Base-by-base conservation (phyloP, 2,329 filamentous ascomycete species). In the Calonectria hawksworthii region DNA sequence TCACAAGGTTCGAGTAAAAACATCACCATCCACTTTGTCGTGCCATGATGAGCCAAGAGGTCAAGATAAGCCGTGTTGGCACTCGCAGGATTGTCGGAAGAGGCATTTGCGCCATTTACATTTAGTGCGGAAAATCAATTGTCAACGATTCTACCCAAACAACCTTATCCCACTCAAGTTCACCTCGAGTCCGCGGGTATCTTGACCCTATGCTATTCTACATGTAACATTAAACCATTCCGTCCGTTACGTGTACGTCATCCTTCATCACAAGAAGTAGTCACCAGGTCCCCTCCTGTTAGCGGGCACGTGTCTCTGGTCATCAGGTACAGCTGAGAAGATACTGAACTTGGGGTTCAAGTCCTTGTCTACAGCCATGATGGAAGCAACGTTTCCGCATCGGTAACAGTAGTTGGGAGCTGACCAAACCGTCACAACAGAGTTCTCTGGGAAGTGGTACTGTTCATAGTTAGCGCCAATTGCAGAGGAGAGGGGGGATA, bases 361-460 rank as follows among this genome's bases (percentile, higher is more conserved):
- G 81, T 97, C 94, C 81, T 94, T 94, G 78, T 94, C 93, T 34
- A 98, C 93, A 68, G 96, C 96, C 93, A 98, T 98, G 83, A 98
- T 98, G 83, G 96, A 98, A 10, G 97, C 97, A 83, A 99, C 92
- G 82, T 99, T 99, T 47, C 97, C 97, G 85, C 97, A 99, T 70
- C 96, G 91, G 85, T 98, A 98, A 84, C 95, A 98, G 86, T 97
- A 97, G 84, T 98, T 99, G 6, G 97, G 97, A 4, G 97, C 97
- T 74, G 96, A 98, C 97, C 97, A 99, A 28, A 99, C 97, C 0
- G 97, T 99, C 23, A 98, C 96, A 52, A 98, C 96, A 16, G 98
- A 98, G 86, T 97, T 96, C 84, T 98, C 95, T 69, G 94, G 91
- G 86, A 99, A 99, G 84, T 99, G 96, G 84, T 98, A 99, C 92